Conservation (phyloP, 2,329 filamentous ascomycete species). For the Albifimbria verrucaria region DNA sequence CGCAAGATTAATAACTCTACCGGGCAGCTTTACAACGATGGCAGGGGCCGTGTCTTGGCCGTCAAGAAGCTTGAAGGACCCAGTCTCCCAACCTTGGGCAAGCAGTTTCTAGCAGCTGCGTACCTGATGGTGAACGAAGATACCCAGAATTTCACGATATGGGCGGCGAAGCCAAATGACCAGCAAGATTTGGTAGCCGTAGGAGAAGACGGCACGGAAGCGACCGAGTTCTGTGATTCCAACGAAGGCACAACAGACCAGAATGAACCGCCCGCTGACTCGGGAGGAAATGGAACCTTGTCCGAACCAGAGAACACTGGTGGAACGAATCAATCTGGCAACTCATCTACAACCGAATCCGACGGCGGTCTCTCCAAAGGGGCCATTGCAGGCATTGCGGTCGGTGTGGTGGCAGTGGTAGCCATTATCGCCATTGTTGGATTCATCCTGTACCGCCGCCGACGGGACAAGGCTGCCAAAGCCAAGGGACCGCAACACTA, state of each 20-base stretch:
- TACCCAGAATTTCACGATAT: constrained; percentile 10
- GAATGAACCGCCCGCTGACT: neutral
- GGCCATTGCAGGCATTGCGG: neutral
- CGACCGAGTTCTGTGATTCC: neutral
- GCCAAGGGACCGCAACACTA: neutral
- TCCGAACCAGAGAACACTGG: too few species aligned
- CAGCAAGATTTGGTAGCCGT: constrained; percentile 7
- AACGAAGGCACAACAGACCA: neutral
- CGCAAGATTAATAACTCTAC: neutral
- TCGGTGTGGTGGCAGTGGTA: neutral
- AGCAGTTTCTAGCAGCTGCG: constrained; percentile 11
- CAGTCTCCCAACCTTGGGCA: constrained; percentile 5
- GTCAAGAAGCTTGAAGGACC: constrained; percentile 6
- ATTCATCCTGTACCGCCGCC: neutral
- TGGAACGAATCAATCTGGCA: too few species aligned
- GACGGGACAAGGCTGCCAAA: neutral
- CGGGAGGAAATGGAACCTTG: too few species aligned
- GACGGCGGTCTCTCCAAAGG: neutral
- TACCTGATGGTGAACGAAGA: constrained; percentile 11
- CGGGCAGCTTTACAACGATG: constrained; percentile 3
- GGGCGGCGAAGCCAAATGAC: constrained; percentile 10
- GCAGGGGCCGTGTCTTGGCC: constrained; percentile 2
- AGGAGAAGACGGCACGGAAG: neutral
- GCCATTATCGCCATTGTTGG: neutral
- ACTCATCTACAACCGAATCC: neutral